Evolutionary conservation across 1,139 yeast genomes (phyloP).

Genomic region (Protomyces lactucae-debilis): DNA sequence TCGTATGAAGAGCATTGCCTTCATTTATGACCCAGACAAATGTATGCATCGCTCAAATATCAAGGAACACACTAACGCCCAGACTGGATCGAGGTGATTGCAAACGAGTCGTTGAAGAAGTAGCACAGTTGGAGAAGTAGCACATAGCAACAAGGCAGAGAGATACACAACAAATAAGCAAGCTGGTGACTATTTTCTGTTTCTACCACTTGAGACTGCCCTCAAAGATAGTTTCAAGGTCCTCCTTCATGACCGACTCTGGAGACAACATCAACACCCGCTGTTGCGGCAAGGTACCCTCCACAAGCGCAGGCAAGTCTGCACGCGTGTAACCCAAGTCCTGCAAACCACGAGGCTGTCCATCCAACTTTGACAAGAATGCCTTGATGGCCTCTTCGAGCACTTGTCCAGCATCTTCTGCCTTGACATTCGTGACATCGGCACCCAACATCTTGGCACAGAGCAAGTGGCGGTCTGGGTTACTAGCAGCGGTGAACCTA

Average conservation of each 20-base stretch:
- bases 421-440: slow-evolving; percentile 41
- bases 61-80: slow-evolving; percentile 41
- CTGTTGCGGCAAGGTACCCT: slow-evolving; percentile 44
- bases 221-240: slow-evolving; percentile 35
- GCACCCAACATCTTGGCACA: slow-evolving; percentile 43
- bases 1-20: slow-evolving; percentile 68
- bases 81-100: slow-evolving; percentile 55
- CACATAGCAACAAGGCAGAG: background rate
- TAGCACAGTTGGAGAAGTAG: slow-evolving; percentile 23
- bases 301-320: slow-evolving; percentile 41
- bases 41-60: slow-evolving; percentile 62
- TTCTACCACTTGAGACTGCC: slow-evolving; percentile 15
- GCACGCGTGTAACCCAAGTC: slow-evolving; percentile 39
- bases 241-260: slow-evolving; percentile 36
- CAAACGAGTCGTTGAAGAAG: slow-evolving; percentile 32
- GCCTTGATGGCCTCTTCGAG: slow-evolving; percentile 40
- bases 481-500: slow-evolving; percentile 43
- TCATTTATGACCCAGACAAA: slow-evolving; percentile 26
- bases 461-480: slow-evolving; percentile 43
- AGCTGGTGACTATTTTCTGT: too few species aligned
- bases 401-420: slow-evolving; percentile 43
- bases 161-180: background rate
- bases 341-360: slow-evolving; percentile 41
- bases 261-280: slow-evolving; percentile 43
- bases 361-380: slow-evolving; percentile 41